A percentile compares a stretch with the other conserved stretches of the same genome.
Conservation (phyloP, 2,329 filamentous ascomycete genomes). For the Colletotrichum sidae region DNA sequence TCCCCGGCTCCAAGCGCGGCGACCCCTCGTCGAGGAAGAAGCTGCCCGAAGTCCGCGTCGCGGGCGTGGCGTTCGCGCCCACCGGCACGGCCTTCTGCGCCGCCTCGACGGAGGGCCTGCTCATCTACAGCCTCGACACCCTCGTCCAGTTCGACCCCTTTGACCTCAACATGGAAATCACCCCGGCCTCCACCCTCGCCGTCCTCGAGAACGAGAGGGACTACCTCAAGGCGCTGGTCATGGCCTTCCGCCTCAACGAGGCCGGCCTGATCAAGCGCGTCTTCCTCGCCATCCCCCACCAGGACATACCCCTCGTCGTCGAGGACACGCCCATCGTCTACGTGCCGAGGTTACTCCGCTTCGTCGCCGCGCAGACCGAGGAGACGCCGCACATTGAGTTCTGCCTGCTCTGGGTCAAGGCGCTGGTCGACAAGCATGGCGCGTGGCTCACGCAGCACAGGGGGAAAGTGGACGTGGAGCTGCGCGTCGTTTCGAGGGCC, state of each 20-base stretch:
- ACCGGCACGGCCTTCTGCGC: conserved; percentile 93
- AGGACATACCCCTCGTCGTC: conserved; percentile 82
- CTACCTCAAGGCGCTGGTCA: conserved; percentile 91
- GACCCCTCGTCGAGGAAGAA: conserved; percentile 84
- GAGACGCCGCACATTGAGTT: conserved; percentile 95
- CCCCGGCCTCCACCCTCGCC: conserved; percentile 83
- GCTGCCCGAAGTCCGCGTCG: conserved; percentile 85
- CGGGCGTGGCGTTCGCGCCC: conserved; percentile 87
- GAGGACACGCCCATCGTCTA: conserved; percentile 86
- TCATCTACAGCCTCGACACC: conserved; percentile 92
- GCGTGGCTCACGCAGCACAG: conserved; percentile 85
- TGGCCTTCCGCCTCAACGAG: conserved; percentile 97
- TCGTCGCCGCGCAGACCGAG: conserved; percentile 88
- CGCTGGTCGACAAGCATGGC: conserved; percentile 84
- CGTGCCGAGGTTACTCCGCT: conserved; percentile 84
- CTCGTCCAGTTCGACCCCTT: conserved; percentile 92
- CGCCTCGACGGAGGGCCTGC: conserved; percentile 90
- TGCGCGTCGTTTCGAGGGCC: conserved; percentile 84
- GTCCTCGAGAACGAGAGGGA: conserved; percentile 77
- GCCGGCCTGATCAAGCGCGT: conserved; percentile 83
- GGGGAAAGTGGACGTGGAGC: conserved; percentile 83
- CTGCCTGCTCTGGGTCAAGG: conserved; percentile 92
- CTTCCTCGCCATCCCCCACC: conserved; percentile 83
- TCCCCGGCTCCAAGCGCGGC: conserved; percentile 89
- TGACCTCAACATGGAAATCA: conserved; percentile 94